phyloP scores from a whole-genome alignment of 225 moss, liverwort and hornwort species.

The Lunularia cruciata region DNA sequence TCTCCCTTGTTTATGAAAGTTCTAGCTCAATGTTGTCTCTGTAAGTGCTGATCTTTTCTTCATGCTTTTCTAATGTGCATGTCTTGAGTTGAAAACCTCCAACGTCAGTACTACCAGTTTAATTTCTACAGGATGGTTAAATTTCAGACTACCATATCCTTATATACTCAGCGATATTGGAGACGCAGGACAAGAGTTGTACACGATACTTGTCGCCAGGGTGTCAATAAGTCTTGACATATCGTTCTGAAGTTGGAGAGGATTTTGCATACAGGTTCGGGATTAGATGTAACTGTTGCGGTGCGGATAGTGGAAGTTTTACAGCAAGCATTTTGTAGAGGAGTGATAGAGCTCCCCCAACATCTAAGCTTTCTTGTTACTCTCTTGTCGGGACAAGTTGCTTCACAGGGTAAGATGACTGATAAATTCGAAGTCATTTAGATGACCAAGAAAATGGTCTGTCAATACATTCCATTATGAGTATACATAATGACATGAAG shows the following conservation, averaged over 20 bases:
- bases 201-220: neutral
- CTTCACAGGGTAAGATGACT: constrained; percentile 49
- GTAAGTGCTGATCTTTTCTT: constrained; percentile 43
- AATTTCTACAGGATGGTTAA: too few relatives aligned
- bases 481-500: too few relatives aligned
- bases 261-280: constrained; percentile 46
- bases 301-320: constrained; percentile 70
- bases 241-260: neutral
- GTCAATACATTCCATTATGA: too few relatives aligned
- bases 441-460: too few relatives aligned
- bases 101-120: too few relatives aligned
- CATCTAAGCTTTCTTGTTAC: constrained; percentile 87
- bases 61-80: too few relatives aligned
- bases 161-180: too few relatives aligned
- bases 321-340: constrained; percentile 61
- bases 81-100: too few relatives aligned
- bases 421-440: too few relatives aligned
- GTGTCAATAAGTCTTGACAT: neutral
- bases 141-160: too few relatives aligned
- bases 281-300: constrained; percentile 58
- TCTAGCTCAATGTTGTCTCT: constrained; percentile 73
- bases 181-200: neutral
- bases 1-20: constrained; percentile 72
- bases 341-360: constrained; percentile 60
- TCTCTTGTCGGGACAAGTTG: constrained; percentile 61